Evolutionary conservation across 2,329 filamentous ascomycete genomes (phyloP), one percentile per base, ranked within the genome.

Genomic region (Elsinoe perseae): DNA sequence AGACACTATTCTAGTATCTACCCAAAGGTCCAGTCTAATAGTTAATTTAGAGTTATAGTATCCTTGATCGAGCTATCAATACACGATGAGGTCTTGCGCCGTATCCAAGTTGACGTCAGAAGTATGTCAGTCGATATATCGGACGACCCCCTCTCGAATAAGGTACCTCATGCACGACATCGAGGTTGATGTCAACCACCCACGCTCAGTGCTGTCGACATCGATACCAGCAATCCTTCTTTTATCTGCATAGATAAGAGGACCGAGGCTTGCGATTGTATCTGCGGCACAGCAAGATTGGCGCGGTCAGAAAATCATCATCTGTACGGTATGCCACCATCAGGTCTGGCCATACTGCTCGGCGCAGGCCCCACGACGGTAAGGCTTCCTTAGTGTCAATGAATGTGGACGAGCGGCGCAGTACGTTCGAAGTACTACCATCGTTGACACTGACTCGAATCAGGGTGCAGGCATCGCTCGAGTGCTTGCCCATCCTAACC

Each of bases 391-490:
- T 25, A 23, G 28, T 18, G 25, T 23, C 20, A 12, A 21, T 25
- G 20, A 9, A 4, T 44, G 4, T 28, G n/a, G 30, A 43, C 56
- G 38, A 18, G 28, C 23, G 12, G n/a, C 54, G 10, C 8, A 20
- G 53, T 20, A 50, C 18, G 16, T 38, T n/a, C 20, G 40, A 27
- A 16, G 43, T 28, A 28, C n/a, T 7, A 66, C 62, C 16, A 40
- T 42, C 40, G 12, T 23, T n/a, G 34, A 44, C 18, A 21, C 34
- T 46, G 28, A 50, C 14, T 21, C 20, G 23, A 38, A 16, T 65
- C n/a, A 78, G 68, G 78, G 78, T 9, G 75, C 76, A 9, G 79
- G 80, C 40, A 82, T 82, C n/a, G 77, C 77, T 20, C 72, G 78
- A 18, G 73, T 80, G 32, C 74, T 82, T 36, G 76, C 78, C 2